Evolutionary conservation across 2,329 filamentous ascomycete genomes (phyloP).

Genomic region (Phyllosticta capitalensis): DNA sequence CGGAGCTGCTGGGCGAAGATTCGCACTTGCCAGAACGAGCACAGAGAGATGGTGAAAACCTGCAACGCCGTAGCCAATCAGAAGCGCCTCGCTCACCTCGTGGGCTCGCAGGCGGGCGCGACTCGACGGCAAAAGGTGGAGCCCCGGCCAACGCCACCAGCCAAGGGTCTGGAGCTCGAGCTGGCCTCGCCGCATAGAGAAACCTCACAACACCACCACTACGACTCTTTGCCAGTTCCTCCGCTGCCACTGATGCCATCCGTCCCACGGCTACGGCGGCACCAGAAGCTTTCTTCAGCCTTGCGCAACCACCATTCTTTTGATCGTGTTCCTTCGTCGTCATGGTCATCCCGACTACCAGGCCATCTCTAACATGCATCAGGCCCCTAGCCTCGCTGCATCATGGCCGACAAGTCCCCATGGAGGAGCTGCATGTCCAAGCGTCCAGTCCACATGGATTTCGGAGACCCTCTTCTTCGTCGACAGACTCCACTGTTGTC

Average conservation of each 20-base stretch:
- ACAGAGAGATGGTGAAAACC: background rate
- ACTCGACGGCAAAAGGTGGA: background rate
- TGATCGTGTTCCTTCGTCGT: background rate
- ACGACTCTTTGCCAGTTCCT: background rate
- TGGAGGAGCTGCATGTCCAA: background rate
- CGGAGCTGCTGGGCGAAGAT: constrained; percentile 7
- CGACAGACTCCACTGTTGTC: background rate
- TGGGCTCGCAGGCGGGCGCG: background rate
- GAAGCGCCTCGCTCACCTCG: background rate
- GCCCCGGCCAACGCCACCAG: background rate
- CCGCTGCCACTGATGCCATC: background rate
- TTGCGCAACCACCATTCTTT: background rate
- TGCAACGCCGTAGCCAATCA: constrained; percentile 1
- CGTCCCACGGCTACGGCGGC: background rate
- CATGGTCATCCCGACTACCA: background rate
- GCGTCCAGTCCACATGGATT: background rate
- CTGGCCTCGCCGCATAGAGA: background rate
- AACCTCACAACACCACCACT: background rate
- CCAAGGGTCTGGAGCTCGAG: background rate
- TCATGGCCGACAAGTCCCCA: background rate
- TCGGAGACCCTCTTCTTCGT: background rate
- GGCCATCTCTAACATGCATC: background rate
- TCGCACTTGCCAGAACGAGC: background rate
- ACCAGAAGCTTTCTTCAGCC: background rate
- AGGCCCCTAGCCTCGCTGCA: background rate